Conservation (phyloP, 179 eudicot genomes). For the Patellifolia procumbens region DNA sequence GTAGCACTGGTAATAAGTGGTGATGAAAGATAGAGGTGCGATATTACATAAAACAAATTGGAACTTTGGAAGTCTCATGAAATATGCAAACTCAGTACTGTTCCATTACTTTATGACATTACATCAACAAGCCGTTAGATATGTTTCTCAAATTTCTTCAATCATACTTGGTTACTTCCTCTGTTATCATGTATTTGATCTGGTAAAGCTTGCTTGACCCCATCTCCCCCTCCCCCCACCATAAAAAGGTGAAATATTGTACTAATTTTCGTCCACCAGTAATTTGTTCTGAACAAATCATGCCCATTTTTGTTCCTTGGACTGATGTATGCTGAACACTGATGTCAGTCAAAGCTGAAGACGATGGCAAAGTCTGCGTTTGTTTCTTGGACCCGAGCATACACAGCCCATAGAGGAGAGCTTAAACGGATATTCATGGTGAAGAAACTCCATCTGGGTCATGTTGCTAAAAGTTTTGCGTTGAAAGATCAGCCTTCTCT, state of each 20-base stretch:
- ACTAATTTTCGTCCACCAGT: neutral
- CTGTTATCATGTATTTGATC: neutral
- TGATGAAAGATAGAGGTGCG: neutral
- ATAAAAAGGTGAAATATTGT: neutral
- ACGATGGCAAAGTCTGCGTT: conserved; percentile 76
- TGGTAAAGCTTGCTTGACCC: conserved; percentile 6
- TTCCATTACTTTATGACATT: neutral
- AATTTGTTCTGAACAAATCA: neutral
- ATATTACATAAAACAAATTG: neutral
- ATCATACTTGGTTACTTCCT: neutral
- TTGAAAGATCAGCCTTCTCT: conserved; percentile 88
- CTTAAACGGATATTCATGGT: conserved; percentile 84
- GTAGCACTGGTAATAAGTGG: neutral
- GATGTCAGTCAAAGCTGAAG: conserved; percentile 56
- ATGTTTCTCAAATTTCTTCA: neutral
- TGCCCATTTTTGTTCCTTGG: conserved; percentile 7
- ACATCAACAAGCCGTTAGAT: neutral
- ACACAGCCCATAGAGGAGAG: conserved; percentile 91
- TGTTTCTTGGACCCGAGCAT: conserved; percentile 91
- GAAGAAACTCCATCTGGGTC: conserved; percentile 95
- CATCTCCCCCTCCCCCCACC: neutral
- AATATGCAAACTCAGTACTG: neutral
- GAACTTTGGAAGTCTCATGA: neutral
- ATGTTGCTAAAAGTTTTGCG: conserved; percentile 91
- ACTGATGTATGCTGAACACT: conserved; percentile 18